Evolutionary conservation across 2,329 filamentous ascomycete species (phyloP), one percentile per base, ranked within the genome.

Genomic region (Nemania serpens): DNA sequence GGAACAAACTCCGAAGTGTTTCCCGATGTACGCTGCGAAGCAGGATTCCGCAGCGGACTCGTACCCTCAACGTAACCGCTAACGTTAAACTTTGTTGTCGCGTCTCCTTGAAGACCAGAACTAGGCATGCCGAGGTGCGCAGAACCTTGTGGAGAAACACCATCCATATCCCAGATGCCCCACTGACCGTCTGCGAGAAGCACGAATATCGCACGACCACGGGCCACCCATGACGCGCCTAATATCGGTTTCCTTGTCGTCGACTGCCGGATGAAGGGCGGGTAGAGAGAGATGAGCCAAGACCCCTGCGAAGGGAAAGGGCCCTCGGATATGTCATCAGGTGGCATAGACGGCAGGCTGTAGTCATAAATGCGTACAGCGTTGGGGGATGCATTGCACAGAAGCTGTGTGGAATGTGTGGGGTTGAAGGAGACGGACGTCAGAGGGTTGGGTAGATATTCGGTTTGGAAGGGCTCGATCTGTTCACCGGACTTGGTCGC

Each of bases 81-180:
- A 1, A 81, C 77, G 59, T 79, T 84, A 66, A 88, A 89, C 7
- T 79, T 72, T 15, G 86, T 86, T 60, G 85, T 74, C 1, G 85
- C 84, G 2, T 84, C 84, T 37, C 86, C 86, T 17, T 79, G 79
- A 36, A 86, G 78, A 5, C 84, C 83, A 50, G 79, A 75, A 58
- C 79, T 79, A 34, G 83, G 75, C 66, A 81, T 84, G 42, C 77
- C 81, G 22, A 84, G 79, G 3, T 85, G 72, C 0, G 78, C 71
- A 59, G 79, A 72, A 49, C 78, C 72, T 37, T 79, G 72, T 1
- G 84, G 82, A 41, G 82, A 82, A 33, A 79, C 79, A 7, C 85
- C 84, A 63, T 88, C 84, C 46, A 89, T 79, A 67, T 89, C 86
- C 86, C 86, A 89, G 36, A 89, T 83, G 13, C 85, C 87, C 87